These are phyloP conservation scores for Cyamopsis tetragonoloba DNA, from an alignment of 306 rosid genomes.

Conservation along the genomic window DNA sequence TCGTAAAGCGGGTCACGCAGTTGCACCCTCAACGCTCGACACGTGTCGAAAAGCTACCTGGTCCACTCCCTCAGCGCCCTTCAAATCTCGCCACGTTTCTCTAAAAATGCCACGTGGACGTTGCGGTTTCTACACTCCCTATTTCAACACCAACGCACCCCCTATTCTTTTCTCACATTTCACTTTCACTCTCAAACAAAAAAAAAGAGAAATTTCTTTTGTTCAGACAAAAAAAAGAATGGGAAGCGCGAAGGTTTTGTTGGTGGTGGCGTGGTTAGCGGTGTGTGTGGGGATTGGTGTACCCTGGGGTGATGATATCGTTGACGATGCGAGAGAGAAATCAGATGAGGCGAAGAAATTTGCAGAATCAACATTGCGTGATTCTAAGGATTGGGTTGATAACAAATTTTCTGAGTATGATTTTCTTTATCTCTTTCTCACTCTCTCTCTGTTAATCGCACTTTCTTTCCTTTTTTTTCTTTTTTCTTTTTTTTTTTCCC, in stretches of 20 bases:
- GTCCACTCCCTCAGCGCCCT: neutral
- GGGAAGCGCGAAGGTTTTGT: slow-evolving; percentile 23
- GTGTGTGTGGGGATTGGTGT: slow-evolving; percentile 27
- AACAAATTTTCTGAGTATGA: slow-evolving; percentile 42
- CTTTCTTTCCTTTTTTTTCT: too few relatives aligned
- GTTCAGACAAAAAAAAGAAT: slow-evolving; percentile 20
- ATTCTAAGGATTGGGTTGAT: slow-evolving; percentile 28
- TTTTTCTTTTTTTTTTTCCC: too few relatives aligned
- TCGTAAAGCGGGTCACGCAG: slow-evolving; percentile 23
- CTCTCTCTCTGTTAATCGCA: neutral
- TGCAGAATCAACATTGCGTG: neutral
- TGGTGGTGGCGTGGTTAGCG: slow-evolving; percentile 25
- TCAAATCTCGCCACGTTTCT: slow-evolving; percentile 42
- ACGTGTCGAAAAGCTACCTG: slow-evolving; percentile 32
- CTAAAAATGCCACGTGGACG: slow-evolving; percentile 40
- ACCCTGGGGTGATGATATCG: slow-evolving; percentile 21
- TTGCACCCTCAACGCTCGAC: slow-evolving; percentile 2
- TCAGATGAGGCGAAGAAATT: slow-evolving; percentile 7
- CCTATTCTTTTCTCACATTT: neutral
- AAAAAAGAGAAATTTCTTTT: neutral
- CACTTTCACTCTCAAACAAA: neutral
- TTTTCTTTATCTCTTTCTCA: neutral
- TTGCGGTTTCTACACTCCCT: neutral
- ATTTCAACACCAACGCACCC: neutral
- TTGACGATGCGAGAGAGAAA: slow-evolving; percentile 13